A percentile compares a stretch with the other conserved stretches of the same genome.
Evolutionary conservation across 805 yeast genomes (phyloP).

Genomic region (Saccharomycodes ludwigii): DNA sequence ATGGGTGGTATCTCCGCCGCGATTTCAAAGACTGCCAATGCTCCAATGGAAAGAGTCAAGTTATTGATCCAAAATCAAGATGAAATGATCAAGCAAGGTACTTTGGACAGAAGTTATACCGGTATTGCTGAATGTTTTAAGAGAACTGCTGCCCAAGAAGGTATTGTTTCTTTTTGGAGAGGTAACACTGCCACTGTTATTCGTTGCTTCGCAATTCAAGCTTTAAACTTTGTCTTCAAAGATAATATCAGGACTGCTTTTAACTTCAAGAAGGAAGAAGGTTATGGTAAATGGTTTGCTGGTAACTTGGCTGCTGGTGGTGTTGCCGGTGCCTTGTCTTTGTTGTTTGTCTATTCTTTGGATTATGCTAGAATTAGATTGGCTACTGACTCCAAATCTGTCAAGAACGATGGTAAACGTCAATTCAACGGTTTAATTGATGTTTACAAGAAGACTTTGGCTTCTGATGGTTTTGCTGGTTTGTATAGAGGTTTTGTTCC

Average conservation of each 20-base stretch:
- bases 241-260: conserved; percentile 92
- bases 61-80: conserved; percentile 95
- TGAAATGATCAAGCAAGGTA: conserved; percentile 96
- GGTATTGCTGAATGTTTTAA: conserved; percentile 92
- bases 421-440: conserved; percentile 95
- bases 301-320: conserved; percentile 99
- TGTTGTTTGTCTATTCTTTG: conserved; percentile 88
- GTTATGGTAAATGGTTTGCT: conserved; percentile 87
- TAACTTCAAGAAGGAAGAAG: conserved; percentile 94
- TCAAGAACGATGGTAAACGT: conserved; percentile 80
- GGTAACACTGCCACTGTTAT: conserved; percentile 98
- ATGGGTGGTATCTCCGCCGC: conserved; percentile 99
- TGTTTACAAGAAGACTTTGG: conserved; percentile 91
- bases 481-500: conserved; percentile 99
- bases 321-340: conserved; percentile 94
- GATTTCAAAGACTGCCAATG: conserved; percentile 94
- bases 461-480: conserved; percentile 96
- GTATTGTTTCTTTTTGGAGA: conserved; percentile 92
- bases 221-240: conserved; percentile 96
- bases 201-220: conserved; percentile 99
- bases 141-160: conserved; percentile 91
- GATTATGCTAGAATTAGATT: conserved; percentile 98
- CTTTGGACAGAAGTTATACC: conserved; percentile 71
- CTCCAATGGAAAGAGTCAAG: conserved; percentile 93
- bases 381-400: conserved; percentile 93